phyloP scores from a whole-genome alignment of 148 eudicot genomes.

The Oxyria digyna region DNA sequence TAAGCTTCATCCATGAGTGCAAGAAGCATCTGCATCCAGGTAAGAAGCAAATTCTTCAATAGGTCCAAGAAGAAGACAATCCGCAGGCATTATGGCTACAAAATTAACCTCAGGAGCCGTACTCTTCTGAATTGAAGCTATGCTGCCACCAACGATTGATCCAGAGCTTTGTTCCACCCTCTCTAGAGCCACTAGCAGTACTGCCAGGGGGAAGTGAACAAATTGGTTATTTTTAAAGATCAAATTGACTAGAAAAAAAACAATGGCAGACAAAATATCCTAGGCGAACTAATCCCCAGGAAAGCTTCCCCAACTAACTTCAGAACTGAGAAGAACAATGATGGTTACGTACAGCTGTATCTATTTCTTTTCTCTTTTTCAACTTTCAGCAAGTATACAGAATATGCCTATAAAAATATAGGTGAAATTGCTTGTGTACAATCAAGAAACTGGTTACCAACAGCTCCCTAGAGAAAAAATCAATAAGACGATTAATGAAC shows the following conservation, averaged over 20 bases:
- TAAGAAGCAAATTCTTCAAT: slow-evolving; percentile 7
- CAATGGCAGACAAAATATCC: not conserved
- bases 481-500: not conserved
- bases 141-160: slow-evolving; percentile 77
- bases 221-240: not conserved
- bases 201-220: slow-evolving; percentile 16
- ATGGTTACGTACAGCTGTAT: not conserved
- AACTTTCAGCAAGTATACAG: not conserved
- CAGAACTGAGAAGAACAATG: not conserved
- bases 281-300: not conserved
- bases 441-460: not conserved
- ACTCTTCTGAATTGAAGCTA: slow-evolving; percentile 93
- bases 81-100: not conserved
- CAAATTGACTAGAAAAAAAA: not conserved
- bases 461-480: not conserved
- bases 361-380: not conserved
- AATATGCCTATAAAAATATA: not conserved
- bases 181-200: slow-evolving; percentile 89
- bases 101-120: slow-evolving; percentile 79
- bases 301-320: not conserved
- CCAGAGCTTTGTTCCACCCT: slow-evolving; percentile 91
- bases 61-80: slow-evolving; percentile 1
- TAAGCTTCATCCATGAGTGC: slow-evolving; percentile 99
- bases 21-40: slow-evolving; percentile 72
- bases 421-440: not conserved